Evolutionary conservation across 2,329 filamentous ascomycete species (phyloP).

Genomic region (Diaporthe longicolla): DNA sequence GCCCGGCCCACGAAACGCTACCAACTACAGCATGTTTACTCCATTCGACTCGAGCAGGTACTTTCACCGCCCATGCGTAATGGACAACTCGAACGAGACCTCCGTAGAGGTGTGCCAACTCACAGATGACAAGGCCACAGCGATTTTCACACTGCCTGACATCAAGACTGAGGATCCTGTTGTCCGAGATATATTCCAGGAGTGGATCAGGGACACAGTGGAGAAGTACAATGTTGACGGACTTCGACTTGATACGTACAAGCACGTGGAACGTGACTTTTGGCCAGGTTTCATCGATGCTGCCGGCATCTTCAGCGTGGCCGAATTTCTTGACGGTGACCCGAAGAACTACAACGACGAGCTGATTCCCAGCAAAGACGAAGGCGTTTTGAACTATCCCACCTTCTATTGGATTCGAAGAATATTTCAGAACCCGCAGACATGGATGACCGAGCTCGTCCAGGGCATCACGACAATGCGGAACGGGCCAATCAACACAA

Average conservation of each 20-base stretch:
- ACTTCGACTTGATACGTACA: conserved; percentile 65
- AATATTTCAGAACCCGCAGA: conserved; percentile 9
- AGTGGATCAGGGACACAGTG: conserved; percentile 69
- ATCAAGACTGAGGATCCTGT: conserved; percentile 65
- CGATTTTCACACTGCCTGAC: conserved; percentile 62
- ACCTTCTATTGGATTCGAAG: conserved; percentile 22
- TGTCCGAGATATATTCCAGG: conserved; percentile 64
- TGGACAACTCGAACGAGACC: conserved; percentile 19
- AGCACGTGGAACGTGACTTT: conserved; percentile 16
- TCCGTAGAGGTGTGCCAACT: conserved; percentile 27
- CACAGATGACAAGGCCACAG: background rate
- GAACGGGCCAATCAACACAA: background rate
- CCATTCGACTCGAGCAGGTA: conserved; percentile 47
- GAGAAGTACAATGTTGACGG: conserved; percentile 71
- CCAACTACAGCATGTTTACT: conserved; percentile 19
- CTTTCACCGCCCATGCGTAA: conserved; percentile 42
- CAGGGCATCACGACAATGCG: conserved; percentile 1
- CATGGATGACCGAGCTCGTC: conserved; percentile 14
- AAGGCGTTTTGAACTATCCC: background rate
- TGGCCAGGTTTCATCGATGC: conserved; percentile 5
- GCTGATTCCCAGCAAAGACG: conserved; percentile 9
- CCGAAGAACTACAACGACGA: conserved; percentile 1
- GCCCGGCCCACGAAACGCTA: conserved; percentile 42
- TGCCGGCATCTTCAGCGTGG: conserved; percentile 3
- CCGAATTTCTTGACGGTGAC: conserved; percentile 1